phyloP scores from a whole-genome alignment of 2,329 filamentous ascomycete species.

The Microdochium bolleyi region DNA sequence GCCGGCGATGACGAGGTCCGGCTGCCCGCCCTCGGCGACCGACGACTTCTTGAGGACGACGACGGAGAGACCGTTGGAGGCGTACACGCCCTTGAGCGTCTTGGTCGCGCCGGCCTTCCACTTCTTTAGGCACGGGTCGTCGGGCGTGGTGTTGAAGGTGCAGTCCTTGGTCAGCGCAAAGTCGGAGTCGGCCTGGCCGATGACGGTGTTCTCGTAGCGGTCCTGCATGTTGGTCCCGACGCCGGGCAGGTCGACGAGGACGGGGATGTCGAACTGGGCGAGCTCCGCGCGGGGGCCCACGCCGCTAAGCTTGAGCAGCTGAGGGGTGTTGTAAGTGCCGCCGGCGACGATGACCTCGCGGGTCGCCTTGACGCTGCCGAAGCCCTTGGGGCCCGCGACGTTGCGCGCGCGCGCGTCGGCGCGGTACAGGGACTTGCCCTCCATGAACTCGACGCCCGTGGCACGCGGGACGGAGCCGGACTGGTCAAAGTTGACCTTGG shows the following conservation, averaged over 20 bases:
- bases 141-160: constrained; percentile 5
- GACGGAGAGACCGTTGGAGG: constrained; percentile 10
- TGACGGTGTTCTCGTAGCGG: constrained; percentile 11
- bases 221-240: constrained; percentile 24
- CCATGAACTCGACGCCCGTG: constrained; percentile 9
- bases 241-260: constrained; percentile 18
- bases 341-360: constrained; percentile 21
- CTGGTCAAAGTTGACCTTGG: constrained; percentile 10
- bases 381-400: constrained; percentile 2
- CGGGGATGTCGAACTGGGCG: constrained; percentile 15
- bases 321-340: constrained; percentile 21
- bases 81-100: constrained; percentile 6
- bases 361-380: constrained; percentile 3
- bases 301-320: constrained; percentile 23
- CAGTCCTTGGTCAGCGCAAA: constrained; percentile 7
- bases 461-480: constrained; percentile 6
- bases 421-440: constrained; percentile 10
- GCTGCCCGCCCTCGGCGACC: constrained; percentile 23
- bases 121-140: constrained; percentile 10
- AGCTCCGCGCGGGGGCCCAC: constrained; percentile 18
- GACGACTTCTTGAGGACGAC: constrained; percentile 8
- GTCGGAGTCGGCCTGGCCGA: constrained; percentile 7
- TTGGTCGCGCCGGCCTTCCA: constrained; percentile 2
- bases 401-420: constrained; percentile 6
- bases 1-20: constrained; percentile 29